Evolutionary conservation across 768 basidiomycete genomes (phyloP).

Genomic region (Leucocoprinus leucothites): DNA sequence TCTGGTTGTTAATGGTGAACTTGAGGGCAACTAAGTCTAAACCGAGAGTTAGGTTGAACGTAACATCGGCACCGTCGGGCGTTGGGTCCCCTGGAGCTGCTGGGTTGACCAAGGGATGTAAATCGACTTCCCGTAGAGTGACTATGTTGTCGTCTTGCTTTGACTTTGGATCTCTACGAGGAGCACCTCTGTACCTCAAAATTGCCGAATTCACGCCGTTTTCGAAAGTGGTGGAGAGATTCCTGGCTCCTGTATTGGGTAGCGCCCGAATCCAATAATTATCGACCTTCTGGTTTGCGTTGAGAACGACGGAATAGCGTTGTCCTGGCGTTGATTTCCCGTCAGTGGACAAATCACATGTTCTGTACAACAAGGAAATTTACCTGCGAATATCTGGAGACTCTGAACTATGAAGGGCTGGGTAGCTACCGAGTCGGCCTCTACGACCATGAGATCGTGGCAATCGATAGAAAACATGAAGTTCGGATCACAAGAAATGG

Average conservation of each 20-base stretch:
- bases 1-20: slow-evolving; percentile 27
- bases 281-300: slow-evolving; percentile 30
- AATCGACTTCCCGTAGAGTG: slow-evolving; percentile 25
- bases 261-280: slow-evolving; percentile 36
- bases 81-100: slow-evolving; percentile 31
- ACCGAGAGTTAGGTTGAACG: slow-evolving; percentile 25
- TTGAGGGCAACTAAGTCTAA: slow-evolving; percentile 15
- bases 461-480: slow-evolving; percentile 42
- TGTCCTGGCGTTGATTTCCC: slow-evolving; percentile 25
- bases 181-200: slow-evolving; percentile 37
- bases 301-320: slow-evolving; percentile 37
- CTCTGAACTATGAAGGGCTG: slow-evolving; percentile 28
- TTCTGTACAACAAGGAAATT: slow-evolving; percentile 5
- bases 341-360: not conserved
- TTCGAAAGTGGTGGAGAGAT: slow-evolving; percentile 18
- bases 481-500: slow-evolving; percentile 27
- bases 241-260: slow-evolving; percentile 20
- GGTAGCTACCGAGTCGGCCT: slow-evolving; percentile 28
- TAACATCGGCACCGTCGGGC: slow-evolving; percentile 38
- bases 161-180: slow-evolving; percentile 28
- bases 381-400: slow-evolving; percentile 13
- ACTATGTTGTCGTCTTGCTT: slow-evolving; percentile 12
- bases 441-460: slow-evolving; percentile 37
- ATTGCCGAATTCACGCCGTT: slow-evolving; percentile 44
- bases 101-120: slow-evolving; percentile 29